Evolutionary conservation across 208 protist genomes (phyloP), one percentile per base, ranked within the genome.

Genomic region (Leishmania arabica): DNA sequence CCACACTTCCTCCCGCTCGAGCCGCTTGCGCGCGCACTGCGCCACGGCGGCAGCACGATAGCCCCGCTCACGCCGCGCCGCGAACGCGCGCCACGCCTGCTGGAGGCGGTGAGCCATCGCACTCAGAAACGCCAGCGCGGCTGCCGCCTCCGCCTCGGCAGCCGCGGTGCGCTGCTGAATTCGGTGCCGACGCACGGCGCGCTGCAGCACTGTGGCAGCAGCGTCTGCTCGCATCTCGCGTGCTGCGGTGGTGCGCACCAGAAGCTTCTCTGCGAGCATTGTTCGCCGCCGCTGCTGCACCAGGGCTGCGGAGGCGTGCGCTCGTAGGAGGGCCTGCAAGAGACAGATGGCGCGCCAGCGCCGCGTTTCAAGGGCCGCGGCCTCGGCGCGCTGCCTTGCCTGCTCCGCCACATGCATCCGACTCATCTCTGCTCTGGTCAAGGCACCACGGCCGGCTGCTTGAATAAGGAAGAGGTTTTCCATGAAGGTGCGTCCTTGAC

Each of bases 1-100:
- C 76, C 75, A 68, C 65, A 91, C 90, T 31, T 93, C 90, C 75
- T 93, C 90, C 75, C 81, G 80, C 49, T 88, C 82, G 71, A 86
- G 80, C 13, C 92, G 89, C 85, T 92, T 90, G 40, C 6, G 42
- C 34, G 79, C 58, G 60, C 71, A 73, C 13, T 71, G 76, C 11
- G 71, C 53, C 27, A 65, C 75, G 11, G 73, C 56, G 40, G 62
- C 80, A 15, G 69, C 58, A 68, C 79, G 89, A 9, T 45, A 21
- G 3, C 65, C 73, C 7, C 84, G 85, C 31, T 81, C 77, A 8
- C 72, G 56, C 1, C 87, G 84, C 27, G 92, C 88, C 0, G 68
- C 45, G 11, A 75, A 84, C 5, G 69, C 54, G 0, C 92, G 90
- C 90, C 91, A 92, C 34, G 82, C 64, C 8, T 72, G 31, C 78